Conservation (phyloP, 2,329 filamentous ascomycete species). For the Venturia carpophila region DNA sequence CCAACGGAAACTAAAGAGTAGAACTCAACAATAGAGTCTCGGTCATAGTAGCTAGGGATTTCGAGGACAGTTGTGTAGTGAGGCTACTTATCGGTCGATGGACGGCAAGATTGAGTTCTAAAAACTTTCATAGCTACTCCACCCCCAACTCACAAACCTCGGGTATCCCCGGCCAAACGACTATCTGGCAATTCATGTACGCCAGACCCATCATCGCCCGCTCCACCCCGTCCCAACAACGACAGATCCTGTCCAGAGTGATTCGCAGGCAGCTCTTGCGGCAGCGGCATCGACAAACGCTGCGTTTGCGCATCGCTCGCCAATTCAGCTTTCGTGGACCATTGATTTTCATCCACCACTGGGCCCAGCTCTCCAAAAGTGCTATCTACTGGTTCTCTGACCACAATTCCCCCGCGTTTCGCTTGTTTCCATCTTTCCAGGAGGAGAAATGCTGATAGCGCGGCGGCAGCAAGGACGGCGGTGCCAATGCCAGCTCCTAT, state of each 20-base stretch:
- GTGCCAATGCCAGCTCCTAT: neutral
- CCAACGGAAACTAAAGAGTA: no score
- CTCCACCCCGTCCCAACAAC: neutral
- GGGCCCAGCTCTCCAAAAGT: neutral
- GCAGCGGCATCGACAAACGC: neutral
- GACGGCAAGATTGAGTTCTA: no score
- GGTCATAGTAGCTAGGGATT: no score
- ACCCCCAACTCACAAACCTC: no score
- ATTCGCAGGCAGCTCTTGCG: neutral
- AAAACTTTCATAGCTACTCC: no score
- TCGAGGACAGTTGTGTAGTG: no score
- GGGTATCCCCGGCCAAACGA: neutral
- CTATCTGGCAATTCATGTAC: neutral
- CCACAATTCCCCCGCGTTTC: neutral
- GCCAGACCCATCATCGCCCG: neutral
- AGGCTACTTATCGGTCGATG: no score
- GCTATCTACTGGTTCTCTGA: neutral
- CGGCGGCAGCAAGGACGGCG: neutral
- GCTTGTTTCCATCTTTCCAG: neutral
- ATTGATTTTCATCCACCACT: neutral
- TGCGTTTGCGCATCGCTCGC: neutral
- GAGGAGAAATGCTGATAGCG: neutral
- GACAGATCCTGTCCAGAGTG: neutral
- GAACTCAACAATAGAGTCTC: no score
- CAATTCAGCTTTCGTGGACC: neutral